A percentile compares a stretch with the other conserved stretches of the same genome.
Evolutionary conservation across 345 rosid genomes (phyloP).

Genomic region (Trapa incisa): DNA sequence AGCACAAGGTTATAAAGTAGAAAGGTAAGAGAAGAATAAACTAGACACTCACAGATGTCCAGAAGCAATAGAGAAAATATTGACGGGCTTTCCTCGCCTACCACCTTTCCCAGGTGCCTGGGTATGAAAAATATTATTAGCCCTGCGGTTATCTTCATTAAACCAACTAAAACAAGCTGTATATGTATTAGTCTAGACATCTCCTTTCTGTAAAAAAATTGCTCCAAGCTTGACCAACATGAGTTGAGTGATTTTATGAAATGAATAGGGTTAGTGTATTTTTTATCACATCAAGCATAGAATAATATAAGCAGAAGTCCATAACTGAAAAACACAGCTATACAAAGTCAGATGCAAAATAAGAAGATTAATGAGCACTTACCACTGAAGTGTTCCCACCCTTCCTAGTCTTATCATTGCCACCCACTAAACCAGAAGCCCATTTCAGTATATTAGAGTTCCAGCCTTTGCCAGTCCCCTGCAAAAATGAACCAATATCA

Average conservation of each 20-base stretch:
- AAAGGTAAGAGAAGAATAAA: slow-evolving; percentile 4
- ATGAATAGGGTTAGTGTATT: not conserved
- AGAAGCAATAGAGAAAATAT: slow-evolving; percentile 91
- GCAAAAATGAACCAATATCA: slow-evolving; percentile 12
- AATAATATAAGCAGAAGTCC: not conserved
- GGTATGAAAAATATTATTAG: slow-evolving; percentile 6
- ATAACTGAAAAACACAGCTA: not conserved
- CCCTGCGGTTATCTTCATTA: not conserved
- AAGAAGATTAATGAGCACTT: not conserved
- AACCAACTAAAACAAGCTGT: not conserved
- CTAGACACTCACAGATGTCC: slow-evolving; percentile 80
- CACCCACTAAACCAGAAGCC: slow-evolving; percentile 86
- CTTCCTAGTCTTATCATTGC: slow-evolving; percentile 43
- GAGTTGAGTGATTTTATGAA: not conserved
- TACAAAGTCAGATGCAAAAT: not conserved
- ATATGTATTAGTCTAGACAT: too few relatives aligned
- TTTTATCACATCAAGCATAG: not conserved
- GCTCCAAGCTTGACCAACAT: not conserved
- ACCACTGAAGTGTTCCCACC: slow-evolving; percentile 7
- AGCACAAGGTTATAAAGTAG: not conserved
- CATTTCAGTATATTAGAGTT: slow-evolving; percentile 83
- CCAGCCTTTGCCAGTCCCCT: slow-evolving; percentile 47
- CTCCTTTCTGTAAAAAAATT: not conserved
- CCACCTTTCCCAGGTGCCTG: slow-evolving; percentile 60
- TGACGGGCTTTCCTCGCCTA: slow-evolving; percentile 67